Evolutionary conservation across 1,284 basidiomycete species (phyloP).

Genomic region (Xanthoconium separans): DNA sequence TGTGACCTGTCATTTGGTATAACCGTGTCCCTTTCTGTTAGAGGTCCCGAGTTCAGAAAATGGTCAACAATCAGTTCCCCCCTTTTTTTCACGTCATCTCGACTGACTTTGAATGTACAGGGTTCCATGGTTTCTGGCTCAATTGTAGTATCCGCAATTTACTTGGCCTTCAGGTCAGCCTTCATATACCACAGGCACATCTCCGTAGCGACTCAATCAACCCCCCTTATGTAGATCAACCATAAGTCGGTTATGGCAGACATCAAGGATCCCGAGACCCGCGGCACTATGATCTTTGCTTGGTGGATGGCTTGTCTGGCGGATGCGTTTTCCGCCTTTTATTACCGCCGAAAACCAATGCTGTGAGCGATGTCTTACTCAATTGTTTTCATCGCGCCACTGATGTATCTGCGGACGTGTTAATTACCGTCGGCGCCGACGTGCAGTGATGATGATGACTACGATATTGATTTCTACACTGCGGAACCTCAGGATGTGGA

Average conservation of each 20-base stretch:
- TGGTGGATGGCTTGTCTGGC: constrained; percentile 73
- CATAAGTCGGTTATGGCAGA: constrained; percentile 71
- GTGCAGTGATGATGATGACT: constrained; percentile 58
- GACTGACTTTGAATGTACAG: constrained; percentile 37
- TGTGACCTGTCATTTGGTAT: constrained; percentile 9
- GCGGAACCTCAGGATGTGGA: constrained; percentile 59
- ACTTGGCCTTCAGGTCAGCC: constrained; percentile 67
- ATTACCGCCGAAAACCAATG: constrained; percentile 59
- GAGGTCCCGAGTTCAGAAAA: constrained; percentile 67
- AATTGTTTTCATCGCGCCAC: constrained; percentile 16
- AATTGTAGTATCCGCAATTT: constrained; percentile 73
- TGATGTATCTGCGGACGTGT: constrained; percentile 44
- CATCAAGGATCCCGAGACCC: constrained; percentile 67
- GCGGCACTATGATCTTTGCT: constrained; percentile 80
- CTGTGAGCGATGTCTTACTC: constrained; percentile 54
- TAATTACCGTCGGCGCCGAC: constrained; percentile 27
- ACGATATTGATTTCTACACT: constrained; percentile 79
- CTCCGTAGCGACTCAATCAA: constrained; percentile 7
- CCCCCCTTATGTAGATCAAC: constrained; percentile 57
- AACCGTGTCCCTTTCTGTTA: constrained; percentile 32
- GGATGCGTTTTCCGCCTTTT: constrained; percentile 59
- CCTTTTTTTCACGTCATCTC: constrained; percentile 6
- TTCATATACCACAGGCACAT: constrained; percentile 7
- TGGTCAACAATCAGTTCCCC: constrained; percentile 39
- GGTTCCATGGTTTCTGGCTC: constrained; percentile 81